Evolutionary conservation across 2,329 filamentous ascomycete species (phyloP), one percentile per base, ranked within the genome.

Genomic region (Ceratocystis variospora): DNA sequence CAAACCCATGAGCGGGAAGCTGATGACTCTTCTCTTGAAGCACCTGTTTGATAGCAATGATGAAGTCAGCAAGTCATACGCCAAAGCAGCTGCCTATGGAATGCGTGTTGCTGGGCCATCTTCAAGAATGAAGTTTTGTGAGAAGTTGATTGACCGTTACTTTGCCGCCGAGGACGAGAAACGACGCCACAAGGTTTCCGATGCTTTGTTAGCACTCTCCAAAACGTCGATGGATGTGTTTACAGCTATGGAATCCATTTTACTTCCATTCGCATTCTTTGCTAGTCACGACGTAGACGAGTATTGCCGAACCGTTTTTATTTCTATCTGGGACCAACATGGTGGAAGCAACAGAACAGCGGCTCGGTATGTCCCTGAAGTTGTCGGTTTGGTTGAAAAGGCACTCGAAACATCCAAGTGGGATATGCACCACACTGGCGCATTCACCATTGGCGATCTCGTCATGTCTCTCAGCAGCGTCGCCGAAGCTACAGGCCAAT

Each of bases 201-300:
- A 96, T 71, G 87, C 92, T n/a, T 78, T 96, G 8, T 82, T 91
- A 61, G 86, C 90, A 0, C 82, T 96, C 17, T 88, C 90, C 15
- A 96, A 95, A 75, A 81, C 93, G 67, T 91, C 93, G 0, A 89
- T 90, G 2, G 94, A 99, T 75, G 86, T 89, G 61, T 96, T 97
- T 75, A 87, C 86, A 61, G 80, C 86, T 0, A 81, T 96, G 41
- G 87, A 92, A 66, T 79, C 86, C 0, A 81, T 84, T 4, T 82
- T 96, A 2, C 77, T 99, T 2, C 94, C 94, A 0, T 93, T 97
- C 71, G 83, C 92, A 1, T 99, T 95, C 73, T 80, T 97, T 33
- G 90, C 85, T 1, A 89, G 90, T 71, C 88, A 96, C 71, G 94
- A 99, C 72, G 84, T 83, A 0, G 87, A 96, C 71, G 86, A 88